Evolutionary conservation across 208 protist species (phyloP).

Genomic region (Leishmania tropica): DNA sequence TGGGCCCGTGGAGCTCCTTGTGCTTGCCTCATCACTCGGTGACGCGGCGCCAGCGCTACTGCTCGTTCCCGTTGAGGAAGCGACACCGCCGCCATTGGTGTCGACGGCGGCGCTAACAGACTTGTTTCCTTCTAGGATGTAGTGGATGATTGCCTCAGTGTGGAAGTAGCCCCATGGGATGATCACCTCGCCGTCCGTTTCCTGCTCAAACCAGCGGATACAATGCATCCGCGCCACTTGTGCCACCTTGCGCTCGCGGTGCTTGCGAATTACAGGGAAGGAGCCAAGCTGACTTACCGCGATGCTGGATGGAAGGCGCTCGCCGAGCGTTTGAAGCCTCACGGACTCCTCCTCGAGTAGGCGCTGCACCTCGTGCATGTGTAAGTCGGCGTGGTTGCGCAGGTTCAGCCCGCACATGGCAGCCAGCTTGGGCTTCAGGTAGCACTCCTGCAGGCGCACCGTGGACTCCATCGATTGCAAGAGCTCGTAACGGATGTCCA

Average conservation of each 20-base stretch:
- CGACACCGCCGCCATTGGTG: neutral
- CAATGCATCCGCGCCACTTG: constrained; percentile 63
- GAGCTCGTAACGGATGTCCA: constrained; percentile 68
- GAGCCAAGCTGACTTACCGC: constrained; percentile 64
- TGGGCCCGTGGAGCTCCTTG: neutral
- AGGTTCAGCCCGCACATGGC: constrained; percentile 71
- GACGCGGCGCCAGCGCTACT: neutral
- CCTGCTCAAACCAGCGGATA: constrained; percentile 66
- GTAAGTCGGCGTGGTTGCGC: constrained; percentile 80
- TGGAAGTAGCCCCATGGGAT: constrained; percentile 91
- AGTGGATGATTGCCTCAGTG: constrained; percentile 74
- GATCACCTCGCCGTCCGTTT: constrained; percentile 84
- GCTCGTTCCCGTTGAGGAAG: neutral
- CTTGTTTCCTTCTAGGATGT: constrained; percentile 70
- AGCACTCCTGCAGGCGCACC: constrained; percentile 89
- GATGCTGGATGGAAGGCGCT: constrained; percentile 51
- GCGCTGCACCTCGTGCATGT: constrained; percentile 82
- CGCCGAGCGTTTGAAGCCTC: constrained; percentile 39
- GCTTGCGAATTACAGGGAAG: constrained; percentile 67
- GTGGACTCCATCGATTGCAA: constrained; percentile 46
- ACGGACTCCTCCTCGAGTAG: constrained; percentile 67
- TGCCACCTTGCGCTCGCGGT: constrained; percentile 81
- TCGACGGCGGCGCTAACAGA: neutral
- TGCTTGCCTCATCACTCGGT: neutral
- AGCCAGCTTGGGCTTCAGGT: constrained; percentile 90